Evolutionary conservation across 768 basidiomycete species (phyloP), one percentile per base, ranked within the genome.

Genomic region (Cytidiella melzeri): DNA sequence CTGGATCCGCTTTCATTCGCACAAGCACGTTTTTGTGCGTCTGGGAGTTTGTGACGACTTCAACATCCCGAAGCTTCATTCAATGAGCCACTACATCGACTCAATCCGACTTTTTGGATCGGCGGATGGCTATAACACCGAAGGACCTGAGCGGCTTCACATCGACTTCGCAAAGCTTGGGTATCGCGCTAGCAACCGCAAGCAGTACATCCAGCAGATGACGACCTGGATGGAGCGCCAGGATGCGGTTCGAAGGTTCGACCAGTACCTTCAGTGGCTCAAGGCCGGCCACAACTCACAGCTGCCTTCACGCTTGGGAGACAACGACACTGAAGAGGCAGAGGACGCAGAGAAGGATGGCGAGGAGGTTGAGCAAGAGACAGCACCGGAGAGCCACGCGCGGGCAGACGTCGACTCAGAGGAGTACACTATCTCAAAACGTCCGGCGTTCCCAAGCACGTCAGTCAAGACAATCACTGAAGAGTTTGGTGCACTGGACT

Each of bases 121-220:
- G 15, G 54, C 54, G 0, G 63, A 64, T 44, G 52, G 53, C 4
- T 60, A 48, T 51, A 63, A 51, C 48, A 67, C 64, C 1, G 67
- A 68, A 48, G 30, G 59, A 45, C 27, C 61, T 53, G 52, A 64
- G 55, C 64, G 64, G 0, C 62, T 75, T 0, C 75, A 75, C 45
- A 75, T 74, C 40, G 65, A 74, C 55, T 66, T 60, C 39, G 68
- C 70, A 1, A 76, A 76, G 53, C 38, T 55, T 1, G 58, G 48
- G 1, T 67, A 65, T 53, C 36, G 57, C 2, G 58, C 59, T 5
- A 59, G 52, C 4, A 66, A 64, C 50, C 48, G 53, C 19, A 48
- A 52, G 19, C 53, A 61, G 21, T 63, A 60, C 47, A 48, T 56
- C 2, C 38, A 59, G 19, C 73, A 74, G 50, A 76, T 76, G 74